Conservation (phyloP, 1,139 yeast genomes). For the Yamadazyma oceani region DNA sequence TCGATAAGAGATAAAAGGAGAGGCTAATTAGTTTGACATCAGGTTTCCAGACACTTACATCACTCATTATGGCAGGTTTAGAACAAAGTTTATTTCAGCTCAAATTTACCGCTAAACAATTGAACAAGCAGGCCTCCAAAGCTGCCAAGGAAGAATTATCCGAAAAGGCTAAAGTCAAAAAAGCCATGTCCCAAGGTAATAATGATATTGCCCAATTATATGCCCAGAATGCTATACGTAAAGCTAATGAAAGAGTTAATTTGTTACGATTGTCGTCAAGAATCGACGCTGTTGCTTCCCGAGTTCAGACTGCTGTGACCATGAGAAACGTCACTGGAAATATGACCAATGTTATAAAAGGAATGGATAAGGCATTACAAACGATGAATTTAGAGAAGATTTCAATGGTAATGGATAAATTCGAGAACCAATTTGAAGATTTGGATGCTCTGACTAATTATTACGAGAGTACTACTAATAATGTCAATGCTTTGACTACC, state of each 20-base stretch:
- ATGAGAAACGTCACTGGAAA: constrained; percentile 94
- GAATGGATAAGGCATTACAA: constrained; percentile 95
- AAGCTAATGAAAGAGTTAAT: constrained; percentile 83
- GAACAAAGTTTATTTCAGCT: constrained; percentile 49
- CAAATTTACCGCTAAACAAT: constrained; percentile 89
- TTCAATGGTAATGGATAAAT: constrained; percentile 94
- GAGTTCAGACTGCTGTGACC: constrained; percentile 97
- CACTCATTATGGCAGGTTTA: constrained; percentile 47
- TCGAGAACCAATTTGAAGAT: constrained; percentile 94
- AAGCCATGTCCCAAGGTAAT: constrained; percentile 83
- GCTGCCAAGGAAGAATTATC: constrained; percentile 88
- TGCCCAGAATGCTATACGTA: constrained; percentile 94
- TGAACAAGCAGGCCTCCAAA: constrained; percentile 83
- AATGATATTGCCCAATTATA: constrained; percentile 91
- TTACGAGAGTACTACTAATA: constrained; percentile 86
- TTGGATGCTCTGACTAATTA: constrained; percentile 91
- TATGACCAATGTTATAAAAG: constrained; percentile 88
- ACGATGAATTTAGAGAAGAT: constrained; percentile 94
- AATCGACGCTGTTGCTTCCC: constrained; percentile 92
- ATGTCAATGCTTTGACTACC: constrained; percentile 82
- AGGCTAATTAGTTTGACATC: neutral
- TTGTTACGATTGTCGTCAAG: constrained; percentile 81
- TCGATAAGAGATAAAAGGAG: no score
- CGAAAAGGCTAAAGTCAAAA: constrained; percentile 87
- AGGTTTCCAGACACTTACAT: neutral